Percentiles rank a stretch among this genome's conserved stretches.
phyloP scores from a whole-genome alignment of 352 stramenopile genomes.

The Blastocystis sp. region DNA sequence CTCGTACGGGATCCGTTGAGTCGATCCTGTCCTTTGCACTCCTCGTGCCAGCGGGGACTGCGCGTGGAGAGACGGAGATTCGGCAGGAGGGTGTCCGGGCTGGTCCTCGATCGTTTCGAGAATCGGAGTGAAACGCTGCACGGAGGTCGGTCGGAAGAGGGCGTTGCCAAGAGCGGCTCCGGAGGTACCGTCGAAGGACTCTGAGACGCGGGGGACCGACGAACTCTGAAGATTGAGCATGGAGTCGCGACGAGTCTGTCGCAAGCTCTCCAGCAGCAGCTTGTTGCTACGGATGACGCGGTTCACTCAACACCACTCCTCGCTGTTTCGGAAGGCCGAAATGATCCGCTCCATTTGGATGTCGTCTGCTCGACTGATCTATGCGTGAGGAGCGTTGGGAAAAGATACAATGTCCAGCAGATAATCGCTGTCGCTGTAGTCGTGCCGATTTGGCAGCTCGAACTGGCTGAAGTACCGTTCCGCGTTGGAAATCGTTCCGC shows the following conservation, averaged over 20 bases:
- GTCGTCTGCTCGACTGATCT: conserved; percentile 17
- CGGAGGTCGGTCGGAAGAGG: background rate
- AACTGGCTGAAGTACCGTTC: conserved; percentile 49
- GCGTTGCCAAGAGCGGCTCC: background rate
- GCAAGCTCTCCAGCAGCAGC: conserved; percentile 4
- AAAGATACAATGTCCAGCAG: conserved; percentile 12
- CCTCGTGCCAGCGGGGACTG: too few species aligned
- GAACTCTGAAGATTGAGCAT: background rate
- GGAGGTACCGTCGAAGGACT: background rate
- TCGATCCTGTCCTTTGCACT: background rate
- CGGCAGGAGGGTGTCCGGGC: background rate
- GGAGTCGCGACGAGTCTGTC: conserved; percentile 37
- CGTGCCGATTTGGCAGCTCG: background rate
- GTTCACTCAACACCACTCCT: background rate
- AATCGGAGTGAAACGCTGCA: background rate
- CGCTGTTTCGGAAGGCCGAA: conserved; percentile 22
- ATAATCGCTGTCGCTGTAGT: conserved; percentile 51
- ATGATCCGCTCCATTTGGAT: conserved; percentile 54
- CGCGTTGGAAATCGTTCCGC: background rate
- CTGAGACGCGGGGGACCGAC: background rate
- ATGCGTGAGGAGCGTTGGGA: background rate
- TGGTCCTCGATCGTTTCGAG: background rate
- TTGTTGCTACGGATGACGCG: conserved; percentile 10
- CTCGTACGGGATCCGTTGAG: background rate
- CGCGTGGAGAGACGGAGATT: too few species aligned